Percentiles rank a stretch among this genome's conserved stretches.
Evolutionary conservation across 257 asterid genomes (phyloP).

Genomic region (Fraxinus cuspidata): DNA sequence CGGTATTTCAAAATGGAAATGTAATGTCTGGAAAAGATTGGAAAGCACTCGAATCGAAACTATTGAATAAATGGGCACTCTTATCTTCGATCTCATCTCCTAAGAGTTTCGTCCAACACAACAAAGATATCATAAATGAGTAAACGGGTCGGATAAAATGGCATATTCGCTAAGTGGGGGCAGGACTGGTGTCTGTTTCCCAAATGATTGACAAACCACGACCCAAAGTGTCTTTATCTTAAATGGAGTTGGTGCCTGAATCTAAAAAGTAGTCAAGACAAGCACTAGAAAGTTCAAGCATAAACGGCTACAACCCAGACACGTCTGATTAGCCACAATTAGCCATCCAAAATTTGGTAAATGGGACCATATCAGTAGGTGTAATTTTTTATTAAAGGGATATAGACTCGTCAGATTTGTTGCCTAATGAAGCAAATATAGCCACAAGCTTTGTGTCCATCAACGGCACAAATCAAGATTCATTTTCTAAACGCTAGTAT

Average conservation of each 20-base stretch:
- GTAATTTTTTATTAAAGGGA: not conserved
- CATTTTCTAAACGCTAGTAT: not conserved
- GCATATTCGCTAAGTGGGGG: not conserved
- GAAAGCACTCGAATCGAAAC: not conserved
- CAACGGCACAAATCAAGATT: not conserved
- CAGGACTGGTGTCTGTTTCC: not conserved
- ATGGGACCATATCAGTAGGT: not conserved
- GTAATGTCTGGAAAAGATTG: not conserved
- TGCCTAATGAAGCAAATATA: constrained; percentile 7
- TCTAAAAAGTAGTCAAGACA: not conserved
- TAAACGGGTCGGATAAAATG: no score
- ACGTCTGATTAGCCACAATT: constrained; percentile 2
- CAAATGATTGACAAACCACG: not conserved
- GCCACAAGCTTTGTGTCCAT: not conserved
- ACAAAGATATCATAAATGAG: no score
- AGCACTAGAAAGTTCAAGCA: constrained; percentile 19
- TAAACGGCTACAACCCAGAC: not conserved
- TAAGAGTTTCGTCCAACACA: not conserved
- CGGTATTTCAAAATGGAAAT: not conserved
- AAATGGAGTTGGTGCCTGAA: not conserved
- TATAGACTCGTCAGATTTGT: not conserved
- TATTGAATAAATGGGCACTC: no score
- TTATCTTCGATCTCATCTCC: no score
- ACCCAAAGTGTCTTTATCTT: not conserved
- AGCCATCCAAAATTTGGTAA: not conserved